Evolutionary conservation across 2,329 filamentous ascomycete genomes (phyloP), one percentile per base, ranked within the genome.

Genomic region (Claviceps humidiphila): DNA sequence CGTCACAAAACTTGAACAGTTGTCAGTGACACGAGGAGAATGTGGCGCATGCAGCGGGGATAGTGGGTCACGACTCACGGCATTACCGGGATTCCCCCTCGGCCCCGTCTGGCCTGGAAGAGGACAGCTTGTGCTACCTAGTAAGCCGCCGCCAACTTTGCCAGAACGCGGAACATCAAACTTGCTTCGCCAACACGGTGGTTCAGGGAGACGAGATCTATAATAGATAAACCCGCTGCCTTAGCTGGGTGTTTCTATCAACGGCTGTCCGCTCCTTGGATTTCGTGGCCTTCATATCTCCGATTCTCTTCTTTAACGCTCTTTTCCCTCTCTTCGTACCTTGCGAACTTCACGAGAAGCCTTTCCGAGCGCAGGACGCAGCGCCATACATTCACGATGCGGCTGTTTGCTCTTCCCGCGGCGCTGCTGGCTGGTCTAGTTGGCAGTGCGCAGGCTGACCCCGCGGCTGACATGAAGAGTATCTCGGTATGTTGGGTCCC

Each of bases 391-490:
- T 62, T 16, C 34, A 70, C 60, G 58, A 77, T 77, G 74, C 68
- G 73, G 69, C 64, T 74, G 61, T 68, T 70, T 54, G 70, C 66
- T 56, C 59, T 77, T 61, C 69, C 73, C 58, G 69, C 72, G 58
- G 66, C 71, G 63, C 68, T 75, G 63, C 66, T 76, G 60, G 73
- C 73, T 62, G 71, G 73, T 52, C 66, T 72, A 56, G 70, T 77
- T 55, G 74, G 75, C 65, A 73, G 69, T 54, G 70, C 73, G 56
- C 66, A 71, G 54, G 74, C 80, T 62, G 58, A 64, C 44, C 74
- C 71, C 47, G 74, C 74, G 57, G 57, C 57, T 4, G 80, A 74
- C 41, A 66, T 76, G 58, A 75, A 74, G 68, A 76, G 73, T 66
- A 76, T 77, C 60, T 67, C 69, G 65, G 73, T 76, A 66, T 55